Base-by-base conservation (phyloP, 352 stramenopile species). In the Pythium phragmitis region DNA sequence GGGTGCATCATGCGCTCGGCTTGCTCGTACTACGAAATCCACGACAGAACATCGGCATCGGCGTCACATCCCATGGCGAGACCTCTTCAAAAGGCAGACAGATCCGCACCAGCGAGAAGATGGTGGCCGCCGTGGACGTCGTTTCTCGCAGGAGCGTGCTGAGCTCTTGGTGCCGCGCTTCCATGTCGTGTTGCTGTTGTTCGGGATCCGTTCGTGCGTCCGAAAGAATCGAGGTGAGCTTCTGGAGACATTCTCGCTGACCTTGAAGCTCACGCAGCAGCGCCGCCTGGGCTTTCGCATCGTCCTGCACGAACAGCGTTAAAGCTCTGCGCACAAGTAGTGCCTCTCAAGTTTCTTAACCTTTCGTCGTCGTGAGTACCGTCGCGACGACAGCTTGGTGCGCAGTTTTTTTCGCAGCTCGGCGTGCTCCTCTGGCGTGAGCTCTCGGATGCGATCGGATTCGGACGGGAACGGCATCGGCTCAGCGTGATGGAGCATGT, bases 281-380 rank as follows among this genome's bases (percentile, higher is more conserved):
- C 9, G 5, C 42, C 2, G 26, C 16, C n/a, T 69, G 55, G 6
- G 43, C 19, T 36, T 64, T 64, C 1, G 53, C 8, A 5, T 56
- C 52, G 16, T 67, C 52, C 60, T 67, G 14, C 41, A 23, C 17
- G 17, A 50, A 11, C 8, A 28, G 26, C n/a, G 45, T 42, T 42
- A 16, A 6, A 42, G 37, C 9, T 11, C 9, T 2, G 14, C 9
- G 37, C 6, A 42, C 37, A 12, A 42, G 9, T 42, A 12, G 14
- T 16, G 14, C 11, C 19, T 21, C 19, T 46, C 4, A 51, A 37
- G 19, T 26, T 11, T 16, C 36, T 26, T 2, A 50, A 65, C 65
- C 58, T 71, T 71, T 39, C 58, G 57, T 17, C 65, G 42, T n/a
- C 57, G 43, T 1, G 58, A 28, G 41, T 53, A 71, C 13, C 53